These are phyloP conservation scores for Petrea volubilis DNA, from an alignment of 257 asterid genomes.

Conservation along the genomic window DNA sequence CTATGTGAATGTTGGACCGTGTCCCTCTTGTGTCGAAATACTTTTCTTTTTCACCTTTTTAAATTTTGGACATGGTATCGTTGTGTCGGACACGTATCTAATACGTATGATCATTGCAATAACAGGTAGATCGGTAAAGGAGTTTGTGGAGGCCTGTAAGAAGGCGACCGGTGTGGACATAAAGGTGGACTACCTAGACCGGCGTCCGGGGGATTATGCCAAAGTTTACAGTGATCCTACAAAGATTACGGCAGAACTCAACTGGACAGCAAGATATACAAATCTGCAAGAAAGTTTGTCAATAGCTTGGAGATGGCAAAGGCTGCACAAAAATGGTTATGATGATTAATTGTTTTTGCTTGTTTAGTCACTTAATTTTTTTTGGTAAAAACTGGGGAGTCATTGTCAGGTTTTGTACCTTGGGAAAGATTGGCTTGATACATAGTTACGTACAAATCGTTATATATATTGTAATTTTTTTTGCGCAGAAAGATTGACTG, in stretches of 20 bases:
- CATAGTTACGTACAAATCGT: not conserved
- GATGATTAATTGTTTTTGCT: not conserved
- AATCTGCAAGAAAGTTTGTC: constrained; percentile 35
- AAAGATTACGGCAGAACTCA: constrained; percentile 35
- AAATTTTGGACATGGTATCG: no score
- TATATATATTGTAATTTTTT: no score
- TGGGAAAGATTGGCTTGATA: no score
- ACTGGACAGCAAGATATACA: constrained; percentile 42
- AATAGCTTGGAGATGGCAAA: constrained; percentile 47
- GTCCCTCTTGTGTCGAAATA: no score
- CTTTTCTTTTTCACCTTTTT: no score
- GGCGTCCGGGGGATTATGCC: constrained; percentile 45
- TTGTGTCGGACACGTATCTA: no score
- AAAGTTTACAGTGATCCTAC: constrained; percentile 42
- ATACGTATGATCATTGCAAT: no score
- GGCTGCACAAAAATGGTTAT: constrained; percentile 38
- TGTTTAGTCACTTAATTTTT: not conserved
- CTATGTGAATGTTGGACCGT: no score
- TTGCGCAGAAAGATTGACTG: no score
- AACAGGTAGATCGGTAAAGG: constrained; percentile 43
- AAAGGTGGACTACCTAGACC: constrained; percentile 42
- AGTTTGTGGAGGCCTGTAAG: constrained; percentile 49
- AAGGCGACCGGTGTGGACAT: constrained; percentile 41
- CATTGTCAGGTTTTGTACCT: no score
- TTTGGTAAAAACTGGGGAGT: not conserved